These are phyloP conservation scores for Cochlearia excelsa DNA, from an alignment of 345 rosid genomes.

Conservation along the genomic window DNA sequence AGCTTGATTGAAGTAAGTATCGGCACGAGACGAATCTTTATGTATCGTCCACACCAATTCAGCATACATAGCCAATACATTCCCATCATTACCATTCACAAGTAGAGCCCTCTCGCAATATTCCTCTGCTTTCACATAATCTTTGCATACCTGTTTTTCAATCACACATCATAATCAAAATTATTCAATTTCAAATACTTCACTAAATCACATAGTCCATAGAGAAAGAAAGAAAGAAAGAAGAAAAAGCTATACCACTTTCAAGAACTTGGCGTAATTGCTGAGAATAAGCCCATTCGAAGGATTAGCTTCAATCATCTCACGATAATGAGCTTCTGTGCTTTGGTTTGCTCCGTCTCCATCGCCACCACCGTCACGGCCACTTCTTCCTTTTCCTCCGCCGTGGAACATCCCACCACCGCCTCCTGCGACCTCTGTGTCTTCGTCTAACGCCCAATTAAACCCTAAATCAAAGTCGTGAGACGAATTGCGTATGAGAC, in stretches of 20 bases:
- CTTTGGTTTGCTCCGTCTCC: conserved; percentile 37
- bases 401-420: conserved; percentile 49
- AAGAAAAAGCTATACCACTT: conserved; percentile 47
- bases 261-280: conserved; percentile 82
- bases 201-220: conserved; percentile 12
- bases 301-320: conserved; percentile 84
- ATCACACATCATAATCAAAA: not conserved
- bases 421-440: conserved; percentile 25
- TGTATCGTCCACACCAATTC: conserved; percentile 73
- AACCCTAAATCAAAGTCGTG: conserved; percentile 28
- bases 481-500: conserved; percentile 8
- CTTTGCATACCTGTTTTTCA: conserved; percentile 53
- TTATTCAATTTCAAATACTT: too few species aligned
- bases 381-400: conserved; percentile 44
- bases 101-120: conserved; percentile 77
- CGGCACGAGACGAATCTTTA: conserved; percentile 71
- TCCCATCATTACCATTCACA: conserved; percentile 60
- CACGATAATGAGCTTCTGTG: conserved; percentile 62
- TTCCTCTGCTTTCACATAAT: conserved; percentile 69
- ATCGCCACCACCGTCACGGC: conserved; percentile 43
- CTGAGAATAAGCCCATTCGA: conserved; percentile 71
- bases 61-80: conserved; percentile 73
- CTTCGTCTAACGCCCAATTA: conserved; percentile 30
- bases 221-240: not conserved
- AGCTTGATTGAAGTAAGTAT: conserved; percentile 71